Base-by-base conservation (phyloP, 805 yeast genomes). In the Kazachstania psychrophila region DNA sequence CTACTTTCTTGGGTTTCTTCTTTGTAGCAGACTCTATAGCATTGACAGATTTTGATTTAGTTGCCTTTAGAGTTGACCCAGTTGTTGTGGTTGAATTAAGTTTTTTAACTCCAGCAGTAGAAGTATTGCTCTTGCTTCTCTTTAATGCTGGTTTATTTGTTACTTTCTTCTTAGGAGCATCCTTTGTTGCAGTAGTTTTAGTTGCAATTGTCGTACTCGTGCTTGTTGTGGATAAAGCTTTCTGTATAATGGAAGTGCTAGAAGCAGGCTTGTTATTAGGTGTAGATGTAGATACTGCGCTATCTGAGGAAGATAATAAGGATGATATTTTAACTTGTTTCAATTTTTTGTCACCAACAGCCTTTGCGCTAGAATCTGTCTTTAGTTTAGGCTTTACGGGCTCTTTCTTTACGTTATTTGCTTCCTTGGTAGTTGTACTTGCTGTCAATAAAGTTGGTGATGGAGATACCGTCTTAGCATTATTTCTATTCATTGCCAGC, bases 401-500 rank as follows among this genome's bases (percentile, higher is more conserved):
- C 25, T 25, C 27, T 13, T 19, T 27, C 4, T n/a, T 4, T 18
- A 7, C 11, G 13, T 7, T 23, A 6, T 22, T 27, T 4, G 11
- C 30, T 19, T 22, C 30, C 11, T 16, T 17, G 2, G 17, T 12
- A 16, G 27, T 14, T 23, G 33, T 12, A 9, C 17, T 16, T 17
- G 34, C 15, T 3, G 19, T 16, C n/a, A n/a, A n/a, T 31, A 23
- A 16, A 11, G 31, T 23, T 6, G 46, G 48, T 2, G 54, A 44
- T 3, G 39, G 39, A 5, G 49, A 37, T 11, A 38, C 24, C 8
- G 37, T 40, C 31, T 43, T 46, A 5, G 37, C 51, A 15, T 37
- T 38, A 18, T 53, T 56, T 39, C 62, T 48, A 36, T 57, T 57
- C 30, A 48, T 52, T 5, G 62, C 62, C 28, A 57, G 31, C 38